Conservation (phyloP, 106 monocot genomes). For the Platanthera zijinensis region DNA sequence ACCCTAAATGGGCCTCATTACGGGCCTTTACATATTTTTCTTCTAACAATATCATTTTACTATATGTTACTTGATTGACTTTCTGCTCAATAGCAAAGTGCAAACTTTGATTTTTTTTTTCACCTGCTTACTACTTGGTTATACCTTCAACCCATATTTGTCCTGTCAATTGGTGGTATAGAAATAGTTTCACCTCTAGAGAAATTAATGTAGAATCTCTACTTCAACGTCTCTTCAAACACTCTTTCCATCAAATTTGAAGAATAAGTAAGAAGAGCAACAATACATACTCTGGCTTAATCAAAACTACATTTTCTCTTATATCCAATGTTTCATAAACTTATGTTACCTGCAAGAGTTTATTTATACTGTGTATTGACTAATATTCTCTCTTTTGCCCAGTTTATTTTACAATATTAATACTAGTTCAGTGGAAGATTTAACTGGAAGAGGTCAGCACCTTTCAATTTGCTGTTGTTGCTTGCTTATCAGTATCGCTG, state of each 20-base stretch:
- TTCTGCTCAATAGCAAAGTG: not conserved
- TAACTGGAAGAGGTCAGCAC: conserved; percentile 72
- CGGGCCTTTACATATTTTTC: not conserved
- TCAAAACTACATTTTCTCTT: not conserved
- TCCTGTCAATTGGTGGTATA: not conserved
- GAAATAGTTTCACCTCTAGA: not conserved
- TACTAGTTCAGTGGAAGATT: conserved; percentile 79
- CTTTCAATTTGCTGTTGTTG: not conserved
- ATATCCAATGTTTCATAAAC: not conserved
- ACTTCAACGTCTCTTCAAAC: not conserved
- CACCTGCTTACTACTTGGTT: not conserved
- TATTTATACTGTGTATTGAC: not conserved
- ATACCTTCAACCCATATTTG: not conserved
- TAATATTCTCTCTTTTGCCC: conserved; percentile 11
- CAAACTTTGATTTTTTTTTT: not conserved
- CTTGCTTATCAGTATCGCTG: not conserved
- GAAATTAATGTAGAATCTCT: not conserved
- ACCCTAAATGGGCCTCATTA: no score
- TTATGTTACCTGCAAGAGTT: not conserved
- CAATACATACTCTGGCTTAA: not conserved
- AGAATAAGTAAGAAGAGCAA: not conserved
- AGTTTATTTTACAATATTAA: conserved; percentile 94
- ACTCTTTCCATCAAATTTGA: not conserved
- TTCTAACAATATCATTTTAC: not conserved
- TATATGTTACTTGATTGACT: not conserved